Evolutionary conservation across 805 yeast genomes (phyloP).

Genomic region (Metschnikowia lachancei): DNA sequence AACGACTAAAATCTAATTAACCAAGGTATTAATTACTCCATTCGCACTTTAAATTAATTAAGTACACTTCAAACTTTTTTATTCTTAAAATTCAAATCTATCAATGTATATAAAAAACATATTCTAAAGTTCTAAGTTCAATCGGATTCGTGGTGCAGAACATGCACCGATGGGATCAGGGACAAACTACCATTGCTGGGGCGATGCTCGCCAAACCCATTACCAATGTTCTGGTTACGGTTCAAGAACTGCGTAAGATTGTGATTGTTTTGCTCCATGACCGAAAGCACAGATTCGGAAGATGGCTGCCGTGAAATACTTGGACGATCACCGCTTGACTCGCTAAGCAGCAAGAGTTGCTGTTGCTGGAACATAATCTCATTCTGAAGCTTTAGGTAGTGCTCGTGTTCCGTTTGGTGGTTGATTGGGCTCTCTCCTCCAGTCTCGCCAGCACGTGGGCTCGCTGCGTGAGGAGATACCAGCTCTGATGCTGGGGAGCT

Average conservation of each 20-base stretch:
- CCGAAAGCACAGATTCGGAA: slow-evolving; percentile 17
- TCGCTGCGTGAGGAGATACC: slow-evolving; percentile 10
- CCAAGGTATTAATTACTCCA: too few relatives aligned
- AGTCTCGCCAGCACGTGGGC: slow-evolving; percentile 2
- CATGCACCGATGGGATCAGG: slow-evolving; percentile 18
- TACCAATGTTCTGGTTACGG: slow-evolving; percentile 15
- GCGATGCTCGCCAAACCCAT: slow-evolving; percentile 11
- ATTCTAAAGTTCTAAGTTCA: background rate
- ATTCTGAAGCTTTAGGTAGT: slow-evolving; percentile 37
- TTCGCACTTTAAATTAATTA: too few relatives aligned
- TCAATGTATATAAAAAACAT: background rate
- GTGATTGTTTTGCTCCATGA: slow-evolving; percentile 15
- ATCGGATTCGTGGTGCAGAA: slow-evolving; percentile 15
- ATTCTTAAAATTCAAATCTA: background rate
- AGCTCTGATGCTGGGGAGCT: slow-evolving; percentile 10
- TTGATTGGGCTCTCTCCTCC: slow-evolving; percentile 6
- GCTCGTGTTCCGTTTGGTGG: slow-evolving; percentile 33
- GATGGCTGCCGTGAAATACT: slow-evolving; percentile 17
- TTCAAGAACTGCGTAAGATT: slow-evolving; percentile 16
- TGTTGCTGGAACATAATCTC: slow-evolving; percentile 39
- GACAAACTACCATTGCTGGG: slow-evolving; percentile 11
- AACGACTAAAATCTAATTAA: too few relatives aligned
- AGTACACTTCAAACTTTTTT: background rate
- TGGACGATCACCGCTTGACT: slow-evolving; percentile 10
- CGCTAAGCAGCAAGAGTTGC: slow-evolving; percentile 24